Base-by-base conservation (phyloP, 176 grass and related monocot genomes). In the Pontederia paniculata region DNA sequence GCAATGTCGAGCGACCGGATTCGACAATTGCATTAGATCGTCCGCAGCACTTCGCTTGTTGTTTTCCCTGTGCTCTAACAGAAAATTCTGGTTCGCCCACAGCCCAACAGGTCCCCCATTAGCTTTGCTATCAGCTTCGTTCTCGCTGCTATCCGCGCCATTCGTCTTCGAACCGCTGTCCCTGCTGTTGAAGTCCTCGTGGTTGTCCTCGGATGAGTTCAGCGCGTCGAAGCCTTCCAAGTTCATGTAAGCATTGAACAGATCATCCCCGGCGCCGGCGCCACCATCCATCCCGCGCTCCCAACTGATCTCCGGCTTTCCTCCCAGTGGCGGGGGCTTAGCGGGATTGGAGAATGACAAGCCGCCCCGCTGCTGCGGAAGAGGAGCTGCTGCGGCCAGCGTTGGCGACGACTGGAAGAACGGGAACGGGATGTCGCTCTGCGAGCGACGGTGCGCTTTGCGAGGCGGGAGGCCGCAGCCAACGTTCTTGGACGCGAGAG, bases 121-220 rank as follows among this genome's bases (percentile, higher is more conserved):
- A 53, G 61, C 69, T 61, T 80, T 88, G 75, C 83, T 85, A 65
- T 99, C 87, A 0, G 80, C 89, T 70, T 99, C 94, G 66, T 93
- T 99, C 80, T 93, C 94, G 57, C 87, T 99, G 78, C 83, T 93
- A 63, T 99, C 83, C 45, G 86, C 91, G 50, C 86, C 86, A 73
- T 87, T 90, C 7, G 83, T 89, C 57, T 66, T 88, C 70, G 78
- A 82, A 72, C 86, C 84, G 75, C 93, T 95, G 23, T 79, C 85
- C 44, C 75, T 69, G 76, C 85, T 93, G 21, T 93, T 78, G 19
- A 78, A 72, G n/a, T 93, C 88, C 10, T 81, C 81, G 51, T 70
- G 86, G 67, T 81, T 84, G 17, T 86, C 89, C 0, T 98, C 87
- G 15, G 94, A 99, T 64, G 76, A 75, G 61, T 88, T 88, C 55